Percentiles rank a stretch among this genome's conserved stretches.
These are phyloP conservation scores for Warburgia ugandensis DNA, from an alignment of 164 flowering plant species.

Conservation along the genomic window DNA sequence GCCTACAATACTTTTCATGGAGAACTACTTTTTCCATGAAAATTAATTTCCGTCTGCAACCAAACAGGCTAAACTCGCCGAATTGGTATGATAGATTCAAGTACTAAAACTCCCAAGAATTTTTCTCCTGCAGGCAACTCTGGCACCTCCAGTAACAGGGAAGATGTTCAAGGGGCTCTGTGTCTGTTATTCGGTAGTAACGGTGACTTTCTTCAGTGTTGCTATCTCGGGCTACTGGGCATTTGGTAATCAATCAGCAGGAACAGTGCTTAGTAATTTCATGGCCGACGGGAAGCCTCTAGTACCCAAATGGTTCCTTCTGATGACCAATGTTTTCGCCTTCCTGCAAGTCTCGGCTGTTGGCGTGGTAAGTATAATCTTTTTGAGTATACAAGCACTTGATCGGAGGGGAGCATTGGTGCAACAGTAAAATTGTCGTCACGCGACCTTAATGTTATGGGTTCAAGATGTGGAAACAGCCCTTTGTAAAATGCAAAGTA, in stretches of 20 bases:
- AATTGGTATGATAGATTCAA: not conserved
- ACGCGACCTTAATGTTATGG: too few species aligned
- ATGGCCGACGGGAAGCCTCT: constrained; percentile 36
- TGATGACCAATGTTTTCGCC: constrained; percentile 47
- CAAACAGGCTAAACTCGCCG: too few species aligned
- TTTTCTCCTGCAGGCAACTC: constrained; percentile 48
- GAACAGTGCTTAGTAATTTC: constrained; percentile 54
- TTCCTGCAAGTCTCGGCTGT: constrained; percentile 68
- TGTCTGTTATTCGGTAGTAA: constrained; percentile 57
- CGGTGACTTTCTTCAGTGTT: constrained; percentile 66
- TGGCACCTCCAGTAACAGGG: constrained; percentile 85
- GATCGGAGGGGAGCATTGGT: too few species aligned
- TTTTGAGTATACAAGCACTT: not conserved
- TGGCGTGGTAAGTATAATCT: constrained; percentile 43
- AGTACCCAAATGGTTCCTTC: constrained; percentile 63
- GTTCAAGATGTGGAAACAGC: too few species aligned
- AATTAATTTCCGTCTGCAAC: too few species aligned
- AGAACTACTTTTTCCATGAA: too few species aligned
- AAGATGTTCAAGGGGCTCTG: constrained; percentile 90
- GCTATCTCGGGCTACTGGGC: constrained; percentile 95
- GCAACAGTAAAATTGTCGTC: too few species aligned
- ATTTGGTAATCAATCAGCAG: constrained; percentile 61
- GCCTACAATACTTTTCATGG: too few species aligned
- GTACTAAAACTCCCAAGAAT: not conserved
- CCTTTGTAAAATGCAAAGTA: too few species aligned